Evolutionary conservation across 73 alveolate species (phyloP), one percentile per base, ranked within the genome.

Genomic region (Stentor coeruleus): DNA sequence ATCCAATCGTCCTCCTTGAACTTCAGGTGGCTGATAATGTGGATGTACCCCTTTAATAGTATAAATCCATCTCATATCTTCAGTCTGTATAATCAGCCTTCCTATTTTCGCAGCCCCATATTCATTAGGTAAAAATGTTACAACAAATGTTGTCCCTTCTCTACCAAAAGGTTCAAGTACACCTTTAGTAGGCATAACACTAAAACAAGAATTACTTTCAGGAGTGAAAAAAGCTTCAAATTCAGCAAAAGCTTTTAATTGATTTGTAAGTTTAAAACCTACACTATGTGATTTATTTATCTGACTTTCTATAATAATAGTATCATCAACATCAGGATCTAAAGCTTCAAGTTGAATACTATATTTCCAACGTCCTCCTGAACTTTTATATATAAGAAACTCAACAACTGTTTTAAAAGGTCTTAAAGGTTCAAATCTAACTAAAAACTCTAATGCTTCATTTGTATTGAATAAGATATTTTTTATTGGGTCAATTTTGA

Each of bases 331-430:
- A 59, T 97, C 99, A 30, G 99, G 99, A 42, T 95, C 98, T 0
- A 93, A 85, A 20, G 99, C 97, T 82, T 97, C 99, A 73, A 97
- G 87, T 36, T 88, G 87, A 72, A 95, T 90, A 83, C 92, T 95
- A 91, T 93, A 97, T 79, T 95, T 97, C 99, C 99, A 97, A 83
- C 98, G 95, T 14, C 99, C 99, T 31, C 99, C 99, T 4, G 95
- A 83, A 81, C 93, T 85, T 90, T 97, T 97, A 87, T 95, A 86
- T 11, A 97, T 74, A 3, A 94, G 90, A 85, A 97, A 91, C 88
- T 97, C 99, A 59, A 95, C 84, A 77, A 84, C 90, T 49, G 98
- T 89, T 83, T 97, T 97, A 86, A 95, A 97, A 15, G 99, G 99
- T 74, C 98, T 86, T 38, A 97, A 87, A 0, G 99, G 99, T 76